Percentiles rank a stretch among this genome's conserved stretches.
Conservation (phyloP, 805 yeast genomes). For the Brettanomyces sp. region DNA sequence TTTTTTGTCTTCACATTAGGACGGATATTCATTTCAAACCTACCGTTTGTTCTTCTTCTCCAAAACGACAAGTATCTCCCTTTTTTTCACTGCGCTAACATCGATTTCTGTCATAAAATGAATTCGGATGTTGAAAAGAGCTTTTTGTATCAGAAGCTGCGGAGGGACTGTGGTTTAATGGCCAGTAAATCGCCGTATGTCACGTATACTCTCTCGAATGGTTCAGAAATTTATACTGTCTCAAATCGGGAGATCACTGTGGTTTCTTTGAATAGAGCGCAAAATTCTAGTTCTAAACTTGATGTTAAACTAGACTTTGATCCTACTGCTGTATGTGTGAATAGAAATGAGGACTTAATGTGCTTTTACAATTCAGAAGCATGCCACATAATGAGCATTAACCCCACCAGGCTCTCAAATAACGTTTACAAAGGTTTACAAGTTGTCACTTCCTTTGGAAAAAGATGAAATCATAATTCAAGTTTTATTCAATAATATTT, state of each 20-base stretch:
- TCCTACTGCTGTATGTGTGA: constrained; percentile 16
- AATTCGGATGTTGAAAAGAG: no score
- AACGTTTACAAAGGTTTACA: constrained; percentile 5
- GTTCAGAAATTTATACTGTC: constrained; percentile 20
- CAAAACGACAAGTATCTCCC: no score
- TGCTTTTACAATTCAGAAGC: constrained; percentile 15
- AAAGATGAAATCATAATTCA: constrained; percentile 24
- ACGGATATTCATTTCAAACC: no score
- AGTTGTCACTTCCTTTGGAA: constrained; percentile 6
- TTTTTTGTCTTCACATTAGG: no score
- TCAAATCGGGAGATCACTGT: constrained; percentile 12
- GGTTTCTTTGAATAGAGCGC: constrained; percentile 7
- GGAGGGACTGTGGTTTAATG: constrained; percentile 8
- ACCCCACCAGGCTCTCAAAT: constrained; percentile 13
- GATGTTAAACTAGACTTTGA: constrained; percentile 13
- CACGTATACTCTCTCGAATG: constrained; percentile 17
- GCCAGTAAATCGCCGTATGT: constrained; percentile 9
- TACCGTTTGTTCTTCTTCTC: no score
- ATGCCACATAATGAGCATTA: constrained; percentile 13
- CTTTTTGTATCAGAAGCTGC: constrained; percentile 3
- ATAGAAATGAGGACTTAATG: constrained; percentile 18
- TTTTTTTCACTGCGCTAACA: no score
- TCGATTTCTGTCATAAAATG: no score
- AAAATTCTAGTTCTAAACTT: constrained; percentile 5
- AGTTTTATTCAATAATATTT: constrained; percentile 35